Base-by-base conservation (phyloP, 1,284 basidiomycete genomes). In the Sporisorium graminicola region DNA sequence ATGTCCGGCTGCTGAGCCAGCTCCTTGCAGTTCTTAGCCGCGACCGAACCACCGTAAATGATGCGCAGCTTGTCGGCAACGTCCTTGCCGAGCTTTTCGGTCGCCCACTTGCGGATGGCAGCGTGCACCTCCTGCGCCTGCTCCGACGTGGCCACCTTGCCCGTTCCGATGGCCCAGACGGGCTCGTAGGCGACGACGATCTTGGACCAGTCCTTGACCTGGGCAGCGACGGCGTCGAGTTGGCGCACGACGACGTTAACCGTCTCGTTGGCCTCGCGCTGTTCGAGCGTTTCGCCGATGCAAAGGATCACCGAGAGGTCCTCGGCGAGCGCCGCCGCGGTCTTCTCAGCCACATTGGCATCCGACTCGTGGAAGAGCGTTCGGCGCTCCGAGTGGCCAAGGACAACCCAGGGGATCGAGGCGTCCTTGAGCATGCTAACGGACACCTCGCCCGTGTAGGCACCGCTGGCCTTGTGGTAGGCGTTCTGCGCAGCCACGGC, bases 91-190 rank as follows among this genome's bases (percentile, higher is more conserved):
- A 97, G 90, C 24, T 89, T 88, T 66, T 87, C 88, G 54, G 88
- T 85, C 78, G 98, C 89, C 89, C 91, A 98, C 33, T 88, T 85
- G 79, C 96, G 93, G 82, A 95, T 92, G 74, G 92, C 91, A 51
- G 89, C 89, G 86, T 99, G 97, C 1, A 94, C 91, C 57, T 96
- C 93, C 87, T 99, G 95, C 2, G 97, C 97, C 87, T 94, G 93
- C 88, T 87, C 80, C 4, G 92, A 89, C 40, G 94, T 94, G 46
- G 97, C 96, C 68, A 98, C 95, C 87, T 94, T 96, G 78, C 94
- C 95, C 22, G 95, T 98, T 62, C 95, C 96, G 86, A 99, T 99
- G 44, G 96, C 97, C 97, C 96, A 99, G 31, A 99, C 96, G 52
- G 86, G 86, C 77, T 87, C 87, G 83, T 87, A 99, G 20, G 96